Base-by-base conservation (phyloP, 768 basidiomycete genomes). In the Paxillus ammoniavirescens region DNA sequence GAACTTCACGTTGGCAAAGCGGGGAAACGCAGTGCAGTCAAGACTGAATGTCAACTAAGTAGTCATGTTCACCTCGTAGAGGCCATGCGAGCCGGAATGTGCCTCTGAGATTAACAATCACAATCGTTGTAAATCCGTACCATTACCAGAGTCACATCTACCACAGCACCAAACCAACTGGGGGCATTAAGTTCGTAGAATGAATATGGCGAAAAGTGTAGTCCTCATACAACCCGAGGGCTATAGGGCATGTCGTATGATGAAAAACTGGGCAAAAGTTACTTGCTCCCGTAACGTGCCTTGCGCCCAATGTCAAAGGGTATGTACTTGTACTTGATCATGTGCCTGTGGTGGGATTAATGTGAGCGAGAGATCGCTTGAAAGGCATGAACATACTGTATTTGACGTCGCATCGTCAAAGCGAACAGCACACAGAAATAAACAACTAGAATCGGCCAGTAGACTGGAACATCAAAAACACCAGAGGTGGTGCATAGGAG, bases 311-410 rank as follows among this genome's bases (percentile, higher is more conserved):
- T 80, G 67, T 98, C 96, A 72, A 95, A 98, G 21, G 95, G 94
- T 55, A 95, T 77, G 73, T 94, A 98, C 70, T 93, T 93, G 78
- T 98, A 98, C 72, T 97, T 97, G 77, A 97, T 89, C 96, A 98
- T 98, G 72, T 99, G 96, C 64, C 93, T 95, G 64, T 35, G 50
- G n/a, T 44, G 21, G 28, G 33, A 35, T 47, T 17, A 47, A 53
- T 47, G 47, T 65, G 37, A 58, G 51, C 13, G 17, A 45, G 53
- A 49, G 45, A 33, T 2, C 17, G 4, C 21, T 5, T 33, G 4
- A 7, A 17, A 37, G 23, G n/a, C 28, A 26, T 8, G 15, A 36
- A 65, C 93, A 64, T 69, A 96, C 93, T 93, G 91, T 60, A 98
- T 94, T 73, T 98, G 94, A 57, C 93, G 77, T 57, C 94, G 82